Percentiles rank a stretch among this genome's conserved stretches.
Conservation (phyloP, 129 eudicot genomes). For the Calendula officinalis region DNA sequence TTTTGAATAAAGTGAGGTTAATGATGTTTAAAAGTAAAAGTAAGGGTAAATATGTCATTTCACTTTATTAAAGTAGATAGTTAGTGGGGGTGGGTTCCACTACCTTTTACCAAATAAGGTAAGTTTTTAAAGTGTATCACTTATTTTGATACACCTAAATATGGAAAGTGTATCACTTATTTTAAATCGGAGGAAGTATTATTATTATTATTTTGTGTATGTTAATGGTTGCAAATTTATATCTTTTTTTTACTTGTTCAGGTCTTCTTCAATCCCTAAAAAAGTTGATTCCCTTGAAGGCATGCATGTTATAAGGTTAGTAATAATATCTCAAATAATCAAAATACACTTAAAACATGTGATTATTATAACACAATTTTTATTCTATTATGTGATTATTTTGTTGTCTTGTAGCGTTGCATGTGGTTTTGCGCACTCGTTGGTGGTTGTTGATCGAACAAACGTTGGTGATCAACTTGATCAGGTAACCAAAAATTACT, state of each 20-base stretch:
- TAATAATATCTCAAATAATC: not conserved
- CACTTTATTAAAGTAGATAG: too few relatives aligned
- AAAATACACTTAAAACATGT: too few relatives aligned
- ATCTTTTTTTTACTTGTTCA: conserved; percentile 9
- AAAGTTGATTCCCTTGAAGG: conserved; percentile 89
- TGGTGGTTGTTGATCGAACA: conserved; percentile 81
- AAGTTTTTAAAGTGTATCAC: too few relatives aligned
- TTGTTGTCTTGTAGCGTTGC: conserved; percentile 58
- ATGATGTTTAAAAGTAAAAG: too few relatives aligned
- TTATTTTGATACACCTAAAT: too few relatives aligned
- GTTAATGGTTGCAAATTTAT: not conserved
- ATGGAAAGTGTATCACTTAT: too few relatives aligned
- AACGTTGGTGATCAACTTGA: conserved; percentile 59
- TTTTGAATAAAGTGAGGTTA: too few relatives aligned
- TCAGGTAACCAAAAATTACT: conserved; percentile 44
- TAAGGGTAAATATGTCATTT: too few relatives aligned
- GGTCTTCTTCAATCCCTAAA: conserved; percentile 83
- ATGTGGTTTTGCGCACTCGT: conserved; percentile 88
- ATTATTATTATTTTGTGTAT: too few relatives aligned
- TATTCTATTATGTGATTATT: not conserved
- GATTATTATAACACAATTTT: not conserved
- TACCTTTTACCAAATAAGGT: too few relatives aligned
- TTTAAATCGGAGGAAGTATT: too few relatives aligned
- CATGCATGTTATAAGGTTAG: conserved; percentile 95
- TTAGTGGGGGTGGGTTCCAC: too few relatives aligned